phyloP scores from a whole-genome alignment of 768 basidiomycete genomes.

The Plicaturopsis crispa region DNA sequence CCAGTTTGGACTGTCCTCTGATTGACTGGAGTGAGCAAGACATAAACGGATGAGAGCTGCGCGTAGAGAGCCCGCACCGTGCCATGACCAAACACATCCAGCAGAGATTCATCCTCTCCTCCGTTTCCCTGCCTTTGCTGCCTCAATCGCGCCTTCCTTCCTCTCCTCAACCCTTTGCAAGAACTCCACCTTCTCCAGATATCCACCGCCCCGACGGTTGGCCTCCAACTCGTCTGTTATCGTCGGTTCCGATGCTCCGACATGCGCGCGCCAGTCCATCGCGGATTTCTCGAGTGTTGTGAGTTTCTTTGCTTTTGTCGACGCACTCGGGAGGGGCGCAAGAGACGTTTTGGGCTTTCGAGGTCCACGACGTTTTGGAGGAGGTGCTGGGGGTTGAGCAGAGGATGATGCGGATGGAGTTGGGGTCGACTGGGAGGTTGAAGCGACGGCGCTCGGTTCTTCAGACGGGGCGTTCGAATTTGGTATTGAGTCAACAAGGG shows the following conservation, averaged over 20 bases:
- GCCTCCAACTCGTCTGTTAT: constrained; percentile 68
- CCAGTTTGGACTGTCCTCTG: too few species aligned
- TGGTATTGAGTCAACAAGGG: constrained; percentile 18
- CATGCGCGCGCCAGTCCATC: constrained; percentile 77
- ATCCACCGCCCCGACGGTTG: constrained; percentile 69
- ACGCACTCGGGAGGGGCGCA: constrained; percentile 39
- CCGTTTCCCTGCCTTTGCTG: constrained; percentile 49
- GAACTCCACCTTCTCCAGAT: constrained; percentile 82
- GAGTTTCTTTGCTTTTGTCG: constrained; percentile 63
- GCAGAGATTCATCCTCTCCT: too few species aligned
- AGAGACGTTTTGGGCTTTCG: constrained; percentile 58
- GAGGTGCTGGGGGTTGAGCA: constrained; percentile 15
- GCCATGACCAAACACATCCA: too few species aligned
- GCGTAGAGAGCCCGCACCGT: too few species aligned
- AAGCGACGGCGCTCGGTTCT: constrained; percentile 4
- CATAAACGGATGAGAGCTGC: too few species aligned
- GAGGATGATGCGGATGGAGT: constrained; percentile 6
- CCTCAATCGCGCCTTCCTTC: constrained; percentile 57
- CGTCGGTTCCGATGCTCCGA: constrained; percentile 33
- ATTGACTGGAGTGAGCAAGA: too few species aligned
- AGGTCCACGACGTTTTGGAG: constrained; percentile 47
- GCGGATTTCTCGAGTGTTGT: constrained; percentile 81
- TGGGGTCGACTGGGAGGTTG: constrained; percentile 5
- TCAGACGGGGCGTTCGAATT: constrained; percentile 3
- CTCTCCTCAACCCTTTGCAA: constrained; percentile 67